Percentiles rank a stretch among this genome's conserved stretches.
Evolutionary conservation across 352 stramenopile genomes (phyloP).

Genomic region (Ophiocytium majus): DNA sequence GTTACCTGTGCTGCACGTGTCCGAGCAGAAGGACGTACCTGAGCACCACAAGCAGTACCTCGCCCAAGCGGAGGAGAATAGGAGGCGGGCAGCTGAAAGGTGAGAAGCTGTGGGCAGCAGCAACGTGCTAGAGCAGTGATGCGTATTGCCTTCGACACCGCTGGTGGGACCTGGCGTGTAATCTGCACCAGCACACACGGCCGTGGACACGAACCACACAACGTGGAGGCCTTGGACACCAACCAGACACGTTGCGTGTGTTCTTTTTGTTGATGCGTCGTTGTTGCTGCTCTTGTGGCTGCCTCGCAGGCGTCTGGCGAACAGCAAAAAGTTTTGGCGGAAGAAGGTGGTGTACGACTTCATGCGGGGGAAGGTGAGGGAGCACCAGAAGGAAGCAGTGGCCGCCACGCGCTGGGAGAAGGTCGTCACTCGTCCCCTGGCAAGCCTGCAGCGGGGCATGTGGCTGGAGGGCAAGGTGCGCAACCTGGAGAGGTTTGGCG

Average conservation of each 20-base stretch:
- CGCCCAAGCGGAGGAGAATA: constrained; percentile 34
- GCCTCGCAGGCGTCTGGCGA: constrained; percentile 41
- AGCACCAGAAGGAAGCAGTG: constrained; percentile 28
- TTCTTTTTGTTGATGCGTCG: background rate
- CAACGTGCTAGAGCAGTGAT: background rate
- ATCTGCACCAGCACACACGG: background rate
- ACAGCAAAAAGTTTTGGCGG: constrained; percentile 56
- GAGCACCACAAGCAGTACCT: constrained; percentile 49
- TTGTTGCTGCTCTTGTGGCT: background rate
- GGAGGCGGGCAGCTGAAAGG: constrained; percentile 41
- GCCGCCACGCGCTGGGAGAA: constrained; percentile 39
- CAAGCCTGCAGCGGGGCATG: constrained; percentile 29
- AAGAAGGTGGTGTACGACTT: constrained; percentile 47
- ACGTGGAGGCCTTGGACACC: too few relatives aligned
- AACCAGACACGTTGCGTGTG: background rate
- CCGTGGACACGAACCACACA: too few relatives aligned
- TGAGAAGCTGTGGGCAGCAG: constrained; percentile 3
- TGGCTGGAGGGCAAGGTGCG: constrained; percentile 55
- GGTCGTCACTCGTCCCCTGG: constrained; percentile 33
- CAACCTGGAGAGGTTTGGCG: constrained; percentile 53
- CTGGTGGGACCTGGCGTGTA: background rate
- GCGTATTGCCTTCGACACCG: constrained; percentile 17
- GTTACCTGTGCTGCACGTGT: too few relatives aligned
- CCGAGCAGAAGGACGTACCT: constrained; percentile 30
- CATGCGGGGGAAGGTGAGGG: constrained; percentile 25